phyloP scores from a whole-genome alignment of 768 basidiomycete genomes.

The Hypholoma sublateritium region DNA sequence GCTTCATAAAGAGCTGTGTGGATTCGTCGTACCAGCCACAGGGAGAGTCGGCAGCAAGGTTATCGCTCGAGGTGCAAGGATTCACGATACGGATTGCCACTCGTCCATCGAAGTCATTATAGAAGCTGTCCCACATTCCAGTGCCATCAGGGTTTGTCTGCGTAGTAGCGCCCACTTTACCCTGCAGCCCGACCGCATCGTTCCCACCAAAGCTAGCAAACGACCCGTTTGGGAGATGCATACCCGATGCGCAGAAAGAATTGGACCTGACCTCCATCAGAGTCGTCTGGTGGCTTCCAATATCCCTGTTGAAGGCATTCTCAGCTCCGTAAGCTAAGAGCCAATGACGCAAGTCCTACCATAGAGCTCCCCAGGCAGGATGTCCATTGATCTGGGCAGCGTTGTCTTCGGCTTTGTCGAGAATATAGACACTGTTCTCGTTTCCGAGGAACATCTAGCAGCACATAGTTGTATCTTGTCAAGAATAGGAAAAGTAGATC shows the following conservation, averaged over 20 bases:
- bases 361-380: slow-evolving; percentile 75
- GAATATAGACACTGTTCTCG: slow-evolving; percentile 77
- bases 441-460: slow-evolving; percentile 81
- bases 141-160: slow-evolving; percentile 45
- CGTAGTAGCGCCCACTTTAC: slow-evolving; percentile 50
- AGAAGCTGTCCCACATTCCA: slow-evolving; percentile 61
- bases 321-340: neutral
- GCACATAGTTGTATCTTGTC: neutral
- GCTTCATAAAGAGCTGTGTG: slow-evolving; percentile 60
- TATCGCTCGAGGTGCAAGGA: slow-evolving; percentile 57
- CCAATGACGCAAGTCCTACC: slow-evolving; percentile 33
- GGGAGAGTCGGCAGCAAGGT: slow-evolving; percentile 39
- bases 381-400: slow-evolving; percentile 62
- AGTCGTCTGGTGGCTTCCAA: slow-evolving; percentile 53
- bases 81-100: slow-evolving; percentile 80
- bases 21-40: slow-evolving; percentile 79
- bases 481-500: neutral
- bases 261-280: slow-evolving; percentile 75
- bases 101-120: slow-evolving; percentile 80
- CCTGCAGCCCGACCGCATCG: slow-evolving; percentile 70
- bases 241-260: slow-evolving; percentile 78
- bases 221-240: slow-evolving; percentile 80
- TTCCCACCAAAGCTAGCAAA: slow-evolving; percentile 78
- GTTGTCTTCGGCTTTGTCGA: slow-evolving; percentile 89
- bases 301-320: slow-evolving; percentile 46